phyloP scores from a whole-genome alignment of 2,329 filamentous ascomycete genomes.

The Rhynchosporium agropyri region DNA sequence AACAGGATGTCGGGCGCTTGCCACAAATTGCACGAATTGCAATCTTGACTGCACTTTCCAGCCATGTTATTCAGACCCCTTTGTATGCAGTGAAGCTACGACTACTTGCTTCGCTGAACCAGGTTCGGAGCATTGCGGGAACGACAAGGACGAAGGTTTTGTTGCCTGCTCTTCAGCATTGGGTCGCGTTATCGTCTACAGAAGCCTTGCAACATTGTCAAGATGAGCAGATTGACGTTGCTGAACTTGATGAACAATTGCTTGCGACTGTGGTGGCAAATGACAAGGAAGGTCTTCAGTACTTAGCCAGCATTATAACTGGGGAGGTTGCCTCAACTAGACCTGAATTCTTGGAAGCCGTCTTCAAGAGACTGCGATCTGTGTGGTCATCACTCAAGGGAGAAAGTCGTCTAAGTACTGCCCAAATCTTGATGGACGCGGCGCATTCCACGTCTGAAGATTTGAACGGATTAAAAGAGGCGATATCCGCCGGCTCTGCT shows the following conservation, averaged over 20 bases:
- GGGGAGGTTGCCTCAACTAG: conserved; percentile 49
- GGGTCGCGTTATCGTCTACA: conserved; percentile 59
- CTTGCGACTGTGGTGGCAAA: conserved; percentile 56
- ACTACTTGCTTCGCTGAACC: conserved; percentile 72
- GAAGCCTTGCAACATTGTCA: conserved; percentile 55
- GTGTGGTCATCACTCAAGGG: conserved; percentile 75
- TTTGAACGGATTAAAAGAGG: conserved; percentile 35
- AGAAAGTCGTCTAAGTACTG: conserved; percentile 60
- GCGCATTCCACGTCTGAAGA: conserved; percentile 50
- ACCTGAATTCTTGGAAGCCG: conserved; percentile 59
- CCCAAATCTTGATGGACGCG: conserved; percentile 64
- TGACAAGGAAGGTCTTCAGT: conserved; percentile 58
- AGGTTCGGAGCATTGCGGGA: conserved; percentile 70
- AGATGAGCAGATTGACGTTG: conserved; percentile 50
- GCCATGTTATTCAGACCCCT: conserved; percentile 71
- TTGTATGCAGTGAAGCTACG: conserved; percentile 68
- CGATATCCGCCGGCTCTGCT: conserved; percentile 61
- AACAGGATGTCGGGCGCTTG: conserved; percentile 48
- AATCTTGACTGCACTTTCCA: conserved; percentile 72
- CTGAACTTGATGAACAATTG: conserved; percentile 55
- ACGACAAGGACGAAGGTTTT: conserved; percentile 72
- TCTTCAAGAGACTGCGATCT: conserved; percentile 69
- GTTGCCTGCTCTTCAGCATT: conserved; percentile 73
- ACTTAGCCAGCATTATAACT: conserved; percentile 54
- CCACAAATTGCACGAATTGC: conserved; percentile 64